Conservation (phyloP, 2,329 filamentous ascomycete genomes). For the Dactylellina cionopaga region DNA sequence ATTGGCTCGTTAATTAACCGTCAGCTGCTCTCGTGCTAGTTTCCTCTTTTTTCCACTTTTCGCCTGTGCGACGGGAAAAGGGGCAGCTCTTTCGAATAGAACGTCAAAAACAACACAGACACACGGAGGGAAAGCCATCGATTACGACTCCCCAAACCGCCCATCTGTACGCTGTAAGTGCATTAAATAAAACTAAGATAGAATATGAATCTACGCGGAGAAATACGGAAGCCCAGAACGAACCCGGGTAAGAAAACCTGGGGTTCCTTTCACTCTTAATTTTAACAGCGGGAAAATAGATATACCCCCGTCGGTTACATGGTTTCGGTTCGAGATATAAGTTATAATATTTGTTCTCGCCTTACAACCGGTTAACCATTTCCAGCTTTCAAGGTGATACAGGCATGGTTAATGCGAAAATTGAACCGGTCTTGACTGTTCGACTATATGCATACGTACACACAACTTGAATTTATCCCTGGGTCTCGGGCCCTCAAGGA, state of each 20-base stretch:
- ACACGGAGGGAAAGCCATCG: too few relatives aligned
- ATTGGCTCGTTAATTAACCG: too few relatives aligned
- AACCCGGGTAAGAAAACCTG: not conserved
- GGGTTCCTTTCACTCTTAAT: too few relatives aligned
- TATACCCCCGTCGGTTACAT: too few relatives aligned
- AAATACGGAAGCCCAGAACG: not conserved
- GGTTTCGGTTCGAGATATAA: too few relatives aligned
- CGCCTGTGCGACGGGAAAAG: slow-evolving; percentile 30
- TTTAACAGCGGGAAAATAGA: too few relatives aligned
- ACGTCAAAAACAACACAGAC: slow-evolving; percentile 28
- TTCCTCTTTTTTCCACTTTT: slow-evolving; percentile 9
- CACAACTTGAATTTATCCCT: too few relatives aligned
- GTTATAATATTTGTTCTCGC: too few relatives aligned
- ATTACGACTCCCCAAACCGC: too few relatives aligned
- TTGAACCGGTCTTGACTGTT: not conserved
- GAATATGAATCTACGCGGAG: slow-evolving; percentile 2
- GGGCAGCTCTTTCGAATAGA: slow-evolving; percentile 1
- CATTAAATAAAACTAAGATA: too few relatives aligned
- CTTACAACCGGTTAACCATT: not conserved
- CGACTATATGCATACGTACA: slow-evolving; percentile 30
- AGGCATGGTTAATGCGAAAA: not conserved
- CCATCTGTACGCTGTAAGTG: too few relatives aligned
- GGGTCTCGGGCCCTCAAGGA: slow-evolving; percentile 19
- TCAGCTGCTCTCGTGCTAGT: slow-evolving; percentile 1
- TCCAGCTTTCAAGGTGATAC: slow-evolving; percentile 35